Conservation (phyloP, 768 basidiomycete genomes). For the Kockovaella imperatae region DNA sequence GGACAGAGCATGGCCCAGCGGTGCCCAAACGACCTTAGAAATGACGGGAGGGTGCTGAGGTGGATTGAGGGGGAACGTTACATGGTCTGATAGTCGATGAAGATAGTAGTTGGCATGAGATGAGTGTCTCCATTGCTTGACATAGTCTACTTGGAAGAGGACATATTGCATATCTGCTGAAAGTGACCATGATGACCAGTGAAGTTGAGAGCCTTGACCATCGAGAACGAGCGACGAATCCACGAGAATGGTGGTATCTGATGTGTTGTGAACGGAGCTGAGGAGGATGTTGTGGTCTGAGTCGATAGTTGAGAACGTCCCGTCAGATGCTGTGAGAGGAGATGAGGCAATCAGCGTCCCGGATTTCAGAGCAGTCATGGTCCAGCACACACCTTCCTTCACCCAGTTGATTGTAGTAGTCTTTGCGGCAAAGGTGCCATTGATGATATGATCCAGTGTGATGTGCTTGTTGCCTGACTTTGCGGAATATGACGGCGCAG, state of each 20-base stretch:
- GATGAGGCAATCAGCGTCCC: not conserved
- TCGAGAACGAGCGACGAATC: conserved; percentile 33
- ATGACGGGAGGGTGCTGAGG: conserved; percentile 64
- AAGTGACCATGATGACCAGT: conserved; percentile 62
- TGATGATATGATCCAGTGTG: conserved; percentile 84
- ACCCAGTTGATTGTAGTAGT: conserved; percentile 67
- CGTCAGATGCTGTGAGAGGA: conserved; percentile 65
- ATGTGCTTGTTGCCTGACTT: conserved; percentile 56
- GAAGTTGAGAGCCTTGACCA: conserved; percentile 28
- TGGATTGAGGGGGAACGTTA: conserved; percentile 62
- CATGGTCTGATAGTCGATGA: conserved; percentile 63
- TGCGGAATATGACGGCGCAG: conserved; percentile 49
- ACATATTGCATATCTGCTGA: conserved; percentile 88
- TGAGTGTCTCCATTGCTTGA: conserved; percentile 94
- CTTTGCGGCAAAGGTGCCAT: conserved; percentile 67
- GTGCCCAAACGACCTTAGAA: conserved; percentile 79
- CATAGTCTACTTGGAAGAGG: conserved; percentile 64
- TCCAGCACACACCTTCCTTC: conserved; percentile 64
- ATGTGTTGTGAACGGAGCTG: conserved; percentile 65
- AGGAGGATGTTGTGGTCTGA: conserved; percentile 63
- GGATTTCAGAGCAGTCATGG: not conserved
- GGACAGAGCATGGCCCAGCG: conserved; percentile 70
- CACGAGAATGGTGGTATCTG: conserved; percentile 27
- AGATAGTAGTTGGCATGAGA: conserved; percentile 87
- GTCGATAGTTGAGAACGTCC: conserved; percentile 64